Conservation (phyloP, 2,329 filamentous ascomycete species). For the Colletotrichum simmondsii region DNA sequence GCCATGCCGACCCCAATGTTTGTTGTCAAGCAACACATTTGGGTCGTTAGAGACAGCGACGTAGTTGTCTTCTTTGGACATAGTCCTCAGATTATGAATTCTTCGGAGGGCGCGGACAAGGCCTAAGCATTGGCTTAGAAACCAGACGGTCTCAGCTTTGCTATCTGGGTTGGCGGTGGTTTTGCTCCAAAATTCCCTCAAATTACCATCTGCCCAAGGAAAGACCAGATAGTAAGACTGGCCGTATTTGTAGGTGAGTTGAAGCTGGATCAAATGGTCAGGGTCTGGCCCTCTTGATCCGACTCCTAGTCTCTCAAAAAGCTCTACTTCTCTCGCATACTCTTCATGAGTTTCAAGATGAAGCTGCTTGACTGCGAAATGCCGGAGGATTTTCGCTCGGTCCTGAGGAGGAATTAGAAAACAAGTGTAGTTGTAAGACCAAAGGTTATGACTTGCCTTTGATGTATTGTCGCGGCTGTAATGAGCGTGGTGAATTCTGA, state of each 20-base stretch:
- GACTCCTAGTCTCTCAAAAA: neutral
- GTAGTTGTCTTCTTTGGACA: neutral
- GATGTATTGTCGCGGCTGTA: neutral
- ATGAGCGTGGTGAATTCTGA: neutral
- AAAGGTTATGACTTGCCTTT: neutral
- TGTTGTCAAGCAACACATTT: neutral
- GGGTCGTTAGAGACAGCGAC: neutral
- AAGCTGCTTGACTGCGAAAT: constrained; percentile 1
- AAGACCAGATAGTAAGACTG: constrained; percentile 30
- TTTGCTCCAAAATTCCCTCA: constrained; percentile 1
- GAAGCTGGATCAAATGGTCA: neutral
- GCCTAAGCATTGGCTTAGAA: neutral
- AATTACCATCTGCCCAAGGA: constrained; percentile 30
- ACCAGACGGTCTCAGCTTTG: neutral
- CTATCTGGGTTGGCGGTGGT: neutral
- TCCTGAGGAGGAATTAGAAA: neutral
- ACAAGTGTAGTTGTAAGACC: too few relatives aligned
- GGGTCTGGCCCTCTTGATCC: neutral
- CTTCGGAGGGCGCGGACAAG: neutral
- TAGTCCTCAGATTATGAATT: neutral
- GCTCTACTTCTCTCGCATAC: neutral
- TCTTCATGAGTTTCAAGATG: neutral
- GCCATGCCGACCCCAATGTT: constrained; percentile 27
- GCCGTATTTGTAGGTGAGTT: neutral
- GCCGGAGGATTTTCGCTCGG: neutral